Evolutionary conservation across 805 yeast species (phyloP).

Genomic region (Lachancea cidri): DNA sequence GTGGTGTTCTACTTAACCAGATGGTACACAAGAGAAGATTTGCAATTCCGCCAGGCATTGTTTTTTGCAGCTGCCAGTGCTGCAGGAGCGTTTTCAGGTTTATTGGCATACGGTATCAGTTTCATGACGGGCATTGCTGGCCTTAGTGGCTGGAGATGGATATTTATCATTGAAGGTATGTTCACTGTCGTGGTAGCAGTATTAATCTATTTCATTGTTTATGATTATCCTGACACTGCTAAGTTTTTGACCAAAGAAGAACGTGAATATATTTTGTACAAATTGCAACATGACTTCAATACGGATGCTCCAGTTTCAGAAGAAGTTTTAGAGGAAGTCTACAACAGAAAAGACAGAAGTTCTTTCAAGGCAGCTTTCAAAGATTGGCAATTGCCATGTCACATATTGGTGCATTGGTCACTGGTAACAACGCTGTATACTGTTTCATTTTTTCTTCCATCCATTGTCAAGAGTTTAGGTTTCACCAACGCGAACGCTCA

Average conservation of each 20-base stretch:
- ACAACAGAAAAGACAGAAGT: constrained; percentile 30
- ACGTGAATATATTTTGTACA: constrained; percentile 31
- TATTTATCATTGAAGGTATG: constrained; percentile 47
- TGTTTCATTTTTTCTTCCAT: constrained; percentile 44
- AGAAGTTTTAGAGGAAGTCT: constrained; percentile 30
- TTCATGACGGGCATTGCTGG: constrained; percentile 38
- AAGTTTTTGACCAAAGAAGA: constrained; percentile 41
- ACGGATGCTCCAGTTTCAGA: constrained; percentile 35
- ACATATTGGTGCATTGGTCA: too few relatives aligned
- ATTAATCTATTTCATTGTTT: constrained; percentile 34
- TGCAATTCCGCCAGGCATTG: constrained; percentile 43
- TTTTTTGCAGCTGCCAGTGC: constrained; percentile 49
- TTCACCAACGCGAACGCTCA: constrained; percentile 69
- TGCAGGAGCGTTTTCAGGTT: constrained; percentile 55
- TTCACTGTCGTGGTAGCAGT: constrained; percentile 38
- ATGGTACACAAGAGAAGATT: constrained; percentile 44
- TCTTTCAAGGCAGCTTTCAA: constrained; percentile 36
- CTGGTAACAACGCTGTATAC: constrained; percentile 37
- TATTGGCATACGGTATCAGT: constrained; percentile 43
- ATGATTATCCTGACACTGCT: constrained; percentile 36
- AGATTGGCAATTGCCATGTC: too few relatives aligned
- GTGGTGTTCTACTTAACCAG: constrained; percentile 43
- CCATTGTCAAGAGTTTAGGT: constrained; percentile 32
- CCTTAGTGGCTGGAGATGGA: constrained; percentile 46
- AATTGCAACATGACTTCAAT: constrained; percentile 32